Evolutionary conservation across 441 rosid genomes (phyloP).

Genomic region (Raphanus hybrid): DNA sequence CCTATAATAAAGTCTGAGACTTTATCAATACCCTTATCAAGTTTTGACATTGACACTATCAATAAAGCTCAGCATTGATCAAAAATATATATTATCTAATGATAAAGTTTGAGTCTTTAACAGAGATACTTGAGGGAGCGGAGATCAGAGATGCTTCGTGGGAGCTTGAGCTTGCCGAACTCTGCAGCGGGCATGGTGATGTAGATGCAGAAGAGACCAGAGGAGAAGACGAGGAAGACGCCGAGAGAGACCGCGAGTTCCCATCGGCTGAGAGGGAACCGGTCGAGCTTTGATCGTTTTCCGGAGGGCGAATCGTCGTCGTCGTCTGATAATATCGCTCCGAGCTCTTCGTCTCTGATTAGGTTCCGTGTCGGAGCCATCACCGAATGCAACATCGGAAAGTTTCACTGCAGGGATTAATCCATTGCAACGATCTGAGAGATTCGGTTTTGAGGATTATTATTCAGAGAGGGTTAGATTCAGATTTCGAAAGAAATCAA

Average conservation of each 20-base stretch:
- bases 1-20: background rate
- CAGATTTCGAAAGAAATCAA: too few species aligned
- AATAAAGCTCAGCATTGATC: background rate
- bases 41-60: background rate
- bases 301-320: conserved; percentile 69
- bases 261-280: conserved; percentile 79
- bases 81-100: too few species aligned
- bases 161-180: conserved; percentile 79
- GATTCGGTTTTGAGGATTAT: background rate
- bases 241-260: conserved; percentile 72
- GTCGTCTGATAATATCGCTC: conserved; percentile 36
- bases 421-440: conserved; percentile 19
- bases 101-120: background rate
- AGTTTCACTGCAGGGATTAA: background rate
- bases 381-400: background rate
- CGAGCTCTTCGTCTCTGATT: conserved; percentile 66
- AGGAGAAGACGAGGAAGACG: conserved; percentile 68
- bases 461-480: conserved; percentile 12
- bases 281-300: conserved; percentile 71
- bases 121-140: conserved; percentile 61
- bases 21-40: background rate
- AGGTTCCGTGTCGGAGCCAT: conserved; percentile 67
- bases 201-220: conserved; percentile 76
- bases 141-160: conserved; percentile 82
- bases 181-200: conserved; percentile 78